Conservation (phyloP, 176 grass and related monocot species). For the Aegilops bicornis region DNA sequence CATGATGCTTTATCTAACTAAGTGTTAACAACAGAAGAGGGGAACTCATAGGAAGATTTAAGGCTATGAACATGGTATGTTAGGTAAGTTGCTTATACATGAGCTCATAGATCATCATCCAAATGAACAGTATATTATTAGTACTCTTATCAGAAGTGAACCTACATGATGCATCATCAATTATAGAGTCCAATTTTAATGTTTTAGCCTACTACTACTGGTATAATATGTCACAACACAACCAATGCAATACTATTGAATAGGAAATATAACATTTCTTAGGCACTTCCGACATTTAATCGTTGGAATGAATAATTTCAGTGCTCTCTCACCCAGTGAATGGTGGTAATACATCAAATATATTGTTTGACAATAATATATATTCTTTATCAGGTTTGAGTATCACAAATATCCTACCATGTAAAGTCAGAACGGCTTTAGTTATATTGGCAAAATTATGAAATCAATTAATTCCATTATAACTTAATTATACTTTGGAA, state of each 20-base stretch:
- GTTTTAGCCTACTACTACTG: constrained; percentile 15
- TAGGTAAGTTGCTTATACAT: background rate
- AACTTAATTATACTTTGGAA: background rate
- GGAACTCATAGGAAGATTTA: constrained; percentile 2
- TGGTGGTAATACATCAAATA: background rate
- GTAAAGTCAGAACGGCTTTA: background rate
- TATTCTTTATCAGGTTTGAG: too few relatives aligned
- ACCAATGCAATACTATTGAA: background rate
- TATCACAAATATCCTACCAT: background rate
- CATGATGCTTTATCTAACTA: background rate
- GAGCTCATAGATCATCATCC: background rate
- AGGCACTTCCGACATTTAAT: background rate
- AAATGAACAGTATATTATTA: background rate
- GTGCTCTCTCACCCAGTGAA: background rate
- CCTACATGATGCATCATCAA: constrained; percentile 1
- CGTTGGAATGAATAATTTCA: background rate
- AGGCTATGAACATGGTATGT: background rate
- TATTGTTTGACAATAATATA: background rate
- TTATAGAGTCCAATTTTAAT: background rate
- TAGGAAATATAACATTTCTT: constrained; percentile 7
- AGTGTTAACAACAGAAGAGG: background rate
- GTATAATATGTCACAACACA: background rate
- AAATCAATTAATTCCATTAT: background rate
- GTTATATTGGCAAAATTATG: background rate
- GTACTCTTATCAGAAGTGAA: background rate